Percentiles rank a stretch among this genome's conserved stretches.
phyloP scores from a whole-genome alignment of 495 filamentous ascomycete species.

The Podospora sp. region DNA sequence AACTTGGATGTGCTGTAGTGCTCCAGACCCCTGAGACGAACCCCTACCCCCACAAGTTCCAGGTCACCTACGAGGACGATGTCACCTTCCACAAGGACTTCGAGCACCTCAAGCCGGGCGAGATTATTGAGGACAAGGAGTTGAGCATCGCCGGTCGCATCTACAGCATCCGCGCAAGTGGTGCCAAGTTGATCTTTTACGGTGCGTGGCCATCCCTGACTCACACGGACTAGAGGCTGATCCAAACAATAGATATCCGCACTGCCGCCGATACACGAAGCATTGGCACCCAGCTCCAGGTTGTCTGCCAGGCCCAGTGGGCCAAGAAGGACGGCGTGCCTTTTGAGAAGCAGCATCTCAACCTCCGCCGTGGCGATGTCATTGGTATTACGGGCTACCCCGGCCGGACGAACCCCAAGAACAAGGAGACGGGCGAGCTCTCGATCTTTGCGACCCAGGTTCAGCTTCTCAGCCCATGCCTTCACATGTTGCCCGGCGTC shows the following conservation, averaged over 20 bases:
- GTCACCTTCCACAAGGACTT: constrained; percentile 75
- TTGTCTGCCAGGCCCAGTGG: constrained; percentile 85
- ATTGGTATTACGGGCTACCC: constrained; percentile 87
- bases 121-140: constrained; percentile 69
- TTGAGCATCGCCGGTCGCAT: constrained; percentile 82
- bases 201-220: constrained; percentile 21
- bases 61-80: constrained; percentile 72
- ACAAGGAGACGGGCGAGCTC: constrained; percentile 79
- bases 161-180: constrained; percentile 81
- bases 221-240: neutral
- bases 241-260: constrained; percentile 61
- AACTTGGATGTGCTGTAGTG: constrained; percentile 38
- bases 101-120: constrained; percentile 78
- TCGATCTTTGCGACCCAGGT: constrained; percentile 91
- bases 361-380: constrained; percentile 87
- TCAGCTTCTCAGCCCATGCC: constrained; percentile 81
- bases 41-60: constrained; percentile 98
- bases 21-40: constrained; percentile 77
- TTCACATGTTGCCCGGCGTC: constrained; percentile 90
- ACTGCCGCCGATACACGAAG: constrained; percentile 49
- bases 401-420: constrained; percentile 88
- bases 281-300: constrained; percentile 77
- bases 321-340: constrained; percentile 58
- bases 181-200: constrained; percentile 90
- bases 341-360: constrained; percentile 87